Conservation (phyloP, 495 filamentous ascomycete species). For the Aspergillus haitiensis region DNA sequence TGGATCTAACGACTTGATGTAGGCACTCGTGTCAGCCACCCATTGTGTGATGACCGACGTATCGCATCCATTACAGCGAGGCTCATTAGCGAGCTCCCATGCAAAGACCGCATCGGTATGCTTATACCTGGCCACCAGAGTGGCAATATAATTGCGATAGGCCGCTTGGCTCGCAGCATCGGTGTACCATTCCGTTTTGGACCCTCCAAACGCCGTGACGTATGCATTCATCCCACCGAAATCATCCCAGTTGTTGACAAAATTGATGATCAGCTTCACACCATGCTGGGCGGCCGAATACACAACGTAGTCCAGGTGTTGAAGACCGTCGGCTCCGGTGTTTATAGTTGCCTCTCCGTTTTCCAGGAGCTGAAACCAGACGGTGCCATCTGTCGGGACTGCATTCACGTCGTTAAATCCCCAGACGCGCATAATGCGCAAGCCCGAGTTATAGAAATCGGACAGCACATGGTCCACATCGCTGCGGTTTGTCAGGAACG, state of each 20-base stretch:
- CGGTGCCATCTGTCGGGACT: slow-evolving; percentile 45
- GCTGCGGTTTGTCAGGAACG: slow-evolving; percentile 62
- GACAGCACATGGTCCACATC: slow-evolving; percentile 62
- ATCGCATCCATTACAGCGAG: slow-evolving; percentile 61
- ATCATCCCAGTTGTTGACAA: slow-evolving; percentile 46
- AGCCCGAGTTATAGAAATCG: slow-evolving; percentile 51
- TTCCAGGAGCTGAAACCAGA: slow-evolving; percentile 61
- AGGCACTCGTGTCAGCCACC: slow-evolving; percentile 57
- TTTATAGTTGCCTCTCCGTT: slow-evolving; percentile 60
- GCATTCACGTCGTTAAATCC: slow-evolving; percentile 66
- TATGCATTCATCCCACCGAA: slow-evolving; percentile 53
- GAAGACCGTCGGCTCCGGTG: slow-evolving; percentile 63
- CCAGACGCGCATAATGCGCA: slow-evolving; percentile 71
- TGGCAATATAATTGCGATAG: slow-evolving; percentile 62
- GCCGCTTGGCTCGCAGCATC: slow-evolving; percentile 52
- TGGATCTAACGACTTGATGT: slow-evolving; percentile 63
- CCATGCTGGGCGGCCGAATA: slow-evolving; percentile 55
- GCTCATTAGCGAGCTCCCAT: slow-evolving; percentile 72
- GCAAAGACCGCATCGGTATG: slow-evolving; percentile 60
- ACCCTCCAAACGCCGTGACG: slow-evolving; percentile 58
- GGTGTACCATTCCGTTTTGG: slow-evolving; percentile 56
- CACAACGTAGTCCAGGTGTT: slow-evolving; percentile 68
- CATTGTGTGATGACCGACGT: slow-evolving; percentile 61
- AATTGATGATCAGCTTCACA: slow-evolving; percentile 60
- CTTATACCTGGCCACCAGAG: slow-evolving; percentile 59